Evolutionary conservation across 352 stramenopile species (phyloP), one percentile per base, ranked within the genome.

Genomic region (Pythium pyrilobum): DNA sequence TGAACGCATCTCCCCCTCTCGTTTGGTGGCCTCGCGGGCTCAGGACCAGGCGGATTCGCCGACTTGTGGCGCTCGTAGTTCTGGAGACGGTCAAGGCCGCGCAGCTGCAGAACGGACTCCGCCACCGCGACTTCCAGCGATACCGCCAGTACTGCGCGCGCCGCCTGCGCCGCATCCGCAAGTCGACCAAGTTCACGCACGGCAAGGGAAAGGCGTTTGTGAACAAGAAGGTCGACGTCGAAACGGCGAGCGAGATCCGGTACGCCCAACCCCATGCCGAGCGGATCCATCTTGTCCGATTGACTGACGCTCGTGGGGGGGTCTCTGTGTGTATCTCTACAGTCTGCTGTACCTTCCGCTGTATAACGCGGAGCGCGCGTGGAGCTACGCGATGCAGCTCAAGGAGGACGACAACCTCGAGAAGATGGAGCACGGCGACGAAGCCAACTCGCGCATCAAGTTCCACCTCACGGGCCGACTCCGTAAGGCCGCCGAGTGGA

Each of bases 91-190:
- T 96, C 39, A 95, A 94, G 74, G 81, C 82, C 45, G 79, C 80
- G 64, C 88, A 97, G 66, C 60, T 95, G 59, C 81, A 94, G 66
- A 97, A 97, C 46, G 88, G 88, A 3, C 63, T 97, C 61, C 78
- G 85, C 46, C 82, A 96, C 61, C 84, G 85, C 53, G 86, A 97
- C 73, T 97, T 96, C 69, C 80, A 89, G 67, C 85, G 87, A 28
- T 97, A 97, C 66, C 81, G 87, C 24, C 83, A 96, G 74, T 96
- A 96, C 69, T 97, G 88, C 67, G 70, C 81, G 52, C 76, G 88
- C 15, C 82, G 87, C 16, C 66, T 97, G 55, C 83, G 82, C 25
- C 85, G 87, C 40, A 77, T 97, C 51, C 85, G 88, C 67, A 95
- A 92, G 69, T 87, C 83, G 24, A 69, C 87, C 61, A 87, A 92